Conservation (phyloP, 2,329 filamentous ascomycete species). For the Xylariaceae sp. region DNA sequence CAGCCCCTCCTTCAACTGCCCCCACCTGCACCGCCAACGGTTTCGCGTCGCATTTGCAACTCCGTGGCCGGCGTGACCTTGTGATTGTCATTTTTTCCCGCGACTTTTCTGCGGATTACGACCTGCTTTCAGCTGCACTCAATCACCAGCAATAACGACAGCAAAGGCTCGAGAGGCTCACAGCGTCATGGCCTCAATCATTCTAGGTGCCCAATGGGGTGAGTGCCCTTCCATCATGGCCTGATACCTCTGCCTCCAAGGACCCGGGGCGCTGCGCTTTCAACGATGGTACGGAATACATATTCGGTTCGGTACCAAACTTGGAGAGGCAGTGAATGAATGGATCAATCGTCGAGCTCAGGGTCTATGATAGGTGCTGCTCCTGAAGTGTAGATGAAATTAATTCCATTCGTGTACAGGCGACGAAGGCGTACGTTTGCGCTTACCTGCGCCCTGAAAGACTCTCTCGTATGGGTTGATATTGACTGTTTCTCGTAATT, state of each 20-base stretch:
- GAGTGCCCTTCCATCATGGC: not conserved
- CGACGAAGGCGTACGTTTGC: slow-evolving; percentile 17
- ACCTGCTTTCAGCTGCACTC: not conserved
- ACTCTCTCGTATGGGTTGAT: not conserved
- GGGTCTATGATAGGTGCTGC: not conserved
- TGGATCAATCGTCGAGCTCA: not conserved
- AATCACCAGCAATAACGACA: not conserved
- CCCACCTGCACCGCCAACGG: slow-evolving; percentile 4
- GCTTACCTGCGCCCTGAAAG: not conserved
- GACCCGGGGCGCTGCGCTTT: not conserved
- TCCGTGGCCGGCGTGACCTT: slow-evolving; percentile 9
- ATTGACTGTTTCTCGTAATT: slow-evolving; percentile 9
- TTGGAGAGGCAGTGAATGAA: not conserved
- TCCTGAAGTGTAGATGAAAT: slow-evolving; percentile 1
- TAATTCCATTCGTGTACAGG: slow-evolving; percentile 12
- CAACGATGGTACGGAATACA: not conserved
- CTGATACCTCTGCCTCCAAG: not conserved
- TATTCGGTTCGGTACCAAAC: not conserved
- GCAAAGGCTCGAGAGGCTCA: not conserved
- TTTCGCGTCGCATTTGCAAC: slow-evolving; percentile 6
- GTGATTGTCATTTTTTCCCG: slow-evolving; percentile 7
- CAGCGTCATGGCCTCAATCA: slow-evolving; percentile 10
- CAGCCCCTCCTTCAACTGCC: slow-evolving; percentile 4
- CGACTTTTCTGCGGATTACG: slow-evolving; percentile 2
- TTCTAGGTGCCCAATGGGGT: slow-evolving; percentile 20